Base-by-base conservation (phyloP, 1,284 basidiomycete species). In the Trametes polyzona region DNA sequence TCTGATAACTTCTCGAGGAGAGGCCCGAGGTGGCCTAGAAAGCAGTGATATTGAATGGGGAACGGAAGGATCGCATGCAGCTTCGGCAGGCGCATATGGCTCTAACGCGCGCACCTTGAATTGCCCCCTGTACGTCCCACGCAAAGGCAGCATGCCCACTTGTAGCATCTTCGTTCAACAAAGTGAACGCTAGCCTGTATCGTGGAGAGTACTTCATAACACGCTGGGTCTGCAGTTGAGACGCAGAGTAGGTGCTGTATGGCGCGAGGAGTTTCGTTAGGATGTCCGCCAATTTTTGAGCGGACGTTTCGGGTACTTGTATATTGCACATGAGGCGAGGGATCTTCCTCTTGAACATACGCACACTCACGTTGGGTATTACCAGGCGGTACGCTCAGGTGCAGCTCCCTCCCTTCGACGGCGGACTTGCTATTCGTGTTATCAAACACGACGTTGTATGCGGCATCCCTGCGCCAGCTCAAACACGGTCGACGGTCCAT, bases 81-180 rank as follows among this genome's bases (percentile, higher is more conserved):
- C 37, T 55, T 40, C 16, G 26, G 19, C 57, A 49, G 8, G 42
- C 37, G 33, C 27, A 32, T 9, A 35, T 16, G 11, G 53, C n/a
- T 3, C 37, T 21, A 4, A 77, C n/a, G 21, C 88, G 3, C 47
- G 65, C 61, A 94, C 94, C 78, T 30, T 75, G 64, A 8, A 95
- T 77, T 7, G 86, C 86, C 24, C 71, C 64, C 40, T 84, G 74
- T 14, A 95, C 78, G 47, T 93, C 85, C 95, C 95, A 97, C 7
- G 79, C 77, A 29, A 78, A 62, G 9, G 88, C 80, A 24, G 80
- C 80, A 27, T 74, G 76, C 3, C 90, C 88, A n/a, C 80, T 79
- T 1, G 87, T 76, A 7, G 89, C 83, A 68, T 97, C 90, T 75
- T 97, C 93, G 68, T 97, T 95, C 48, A 98, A 74, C 3, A 98